Evolutionary conservation across 2,329 filamentous ascomycete species (phyloP).

Genomic region (Colletotrichum horii): DNA sequence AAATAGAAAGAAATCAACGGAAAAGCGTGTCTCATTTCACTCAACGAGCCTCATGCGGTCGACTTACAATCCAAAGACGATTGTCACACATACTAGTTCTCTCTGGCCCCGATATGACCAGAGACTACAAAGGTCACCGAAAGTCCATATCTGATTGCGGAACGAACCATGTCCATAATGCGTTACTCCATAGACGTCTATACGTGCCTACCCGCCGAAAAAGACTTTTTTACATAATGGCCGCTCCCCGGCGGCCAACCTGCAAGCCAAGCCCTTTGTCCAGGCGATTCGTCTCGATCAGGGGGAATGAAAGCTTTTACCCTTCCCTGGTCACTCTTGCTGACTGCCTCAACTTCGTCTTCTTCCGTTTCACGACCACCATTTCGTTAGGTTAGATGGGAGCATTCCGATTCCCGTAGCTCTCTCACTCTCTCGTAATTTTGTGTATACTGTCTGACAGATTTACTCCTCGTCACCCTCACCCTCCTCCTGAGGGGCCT

Average conservation of each 20-base stretch:
- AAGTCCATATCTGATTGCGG: background rate
- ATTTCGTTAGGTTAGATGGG: background rate
- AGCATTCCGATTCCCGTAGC: background rate
- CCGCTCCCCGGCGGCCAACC: conserved; percentile 10
- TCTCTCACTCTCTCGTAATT: background rate
- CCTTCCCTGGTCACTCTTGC: background rate
- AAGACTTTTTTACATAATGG: conserved; percentile 22
- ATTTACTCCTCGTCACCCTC: conserved; percentile 37
- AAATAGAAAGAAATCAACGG: background rate
- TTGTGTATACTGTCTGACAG: background rate
- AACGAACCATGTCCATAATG: conserved; percentile 20
- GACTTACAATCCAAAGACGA: background rate
- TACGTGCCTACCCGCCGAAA: conserved; percentile 17
- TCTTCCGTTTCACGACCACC: background rate
- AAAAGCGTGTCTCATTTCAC: background rate
- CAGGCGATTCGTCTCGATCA: background rate
- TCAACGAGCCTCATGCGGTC: background rate
- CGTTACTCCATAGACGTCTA: conserved; percentile 23
- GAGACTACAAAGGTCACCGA: background rate
- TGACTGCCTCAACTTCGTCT: background rate
- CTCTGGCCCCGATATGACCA: background rate
- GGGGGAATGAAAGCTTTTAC: background rate
- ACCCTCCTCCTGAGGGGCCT: conserved; percentile 55
- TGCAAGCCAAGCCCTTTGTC: conserved; percentile 14
- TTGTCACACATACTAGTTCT: background rate